A percentile compares a stretch with the other conserved stretches of the same genome.
Conservation (phyloP, 2,329 filamentous ascomycete genomes). For the Cladophialophora psammophila region DNA sequence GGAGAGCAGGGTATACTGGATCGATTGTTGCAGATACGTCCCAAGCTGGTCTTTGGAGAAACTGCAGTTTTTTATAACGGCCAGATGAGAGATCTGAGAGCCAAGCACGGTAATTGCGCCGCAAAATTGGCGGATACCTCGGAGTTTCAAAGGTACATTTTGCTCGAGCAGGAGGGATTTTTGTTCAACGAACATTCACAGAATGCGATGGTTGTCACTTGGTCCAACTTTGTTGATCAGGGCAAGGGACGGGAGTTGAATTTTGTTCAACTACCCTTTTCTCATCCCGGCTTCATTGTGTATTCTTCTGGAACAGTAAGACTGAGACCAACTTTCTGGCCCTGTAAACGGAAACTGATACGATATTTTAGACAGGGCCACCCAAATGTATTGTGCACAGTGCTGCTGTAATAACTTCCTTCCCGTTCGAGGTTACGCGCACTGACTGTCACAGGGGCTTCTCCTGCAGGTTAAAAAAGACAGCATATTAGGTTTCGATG, state of each 20-base stretch:
- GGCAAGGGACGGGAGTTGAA: conserved; percentile 42
- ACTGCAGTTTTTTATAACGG: conserved; percentile 81
- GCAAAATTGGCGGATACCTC: conserved; percentile 69
- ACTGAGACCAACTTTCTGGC: not conserved
- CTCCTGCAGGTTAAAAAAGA: conserved; percentile 61
- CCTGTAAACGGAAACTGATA: not conserved
- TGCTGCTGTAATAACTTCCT: conserved; percentile 40
- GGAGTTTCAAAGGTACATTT: conserved; percentile 49
- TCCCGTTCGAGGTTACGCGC: not conserved
- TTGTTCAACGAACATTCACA: not conserved
- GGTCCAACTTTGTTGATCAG: conserved; percentile 45
- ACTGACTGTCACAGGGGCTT: conserved; percentile 20
- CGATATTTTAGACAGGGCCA: conserved; percentile 65
- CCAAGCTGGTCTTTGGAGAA: conserved; percentile 82
- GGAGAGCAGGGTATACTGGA: conserved; percentile 80
- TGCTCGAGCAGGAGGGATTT: conserved; percentile 3
- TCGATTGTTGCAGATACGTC: conserved; percentile 74
- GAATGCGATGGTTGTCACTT: not conserved
- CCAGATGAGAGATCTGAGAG: conserved; percentile 71
- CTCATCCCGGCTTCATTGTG: conserved; percentile 77
- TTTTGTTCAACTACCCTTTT: conserved; percentile 66
- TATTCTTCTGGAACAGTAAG: conserved; percentile 73
- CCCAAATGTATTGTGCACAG: conserved; percentile 87
- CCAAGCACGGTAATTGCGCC: conserved; percentile 65
- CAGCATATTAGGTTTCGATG: conserved; percentile 58